These are phyloP conservation scores for Calocybe gambosa DNA, from an alignment of 1,284 basidiomycete genomes.

Conservation along the genomic window DNA sequence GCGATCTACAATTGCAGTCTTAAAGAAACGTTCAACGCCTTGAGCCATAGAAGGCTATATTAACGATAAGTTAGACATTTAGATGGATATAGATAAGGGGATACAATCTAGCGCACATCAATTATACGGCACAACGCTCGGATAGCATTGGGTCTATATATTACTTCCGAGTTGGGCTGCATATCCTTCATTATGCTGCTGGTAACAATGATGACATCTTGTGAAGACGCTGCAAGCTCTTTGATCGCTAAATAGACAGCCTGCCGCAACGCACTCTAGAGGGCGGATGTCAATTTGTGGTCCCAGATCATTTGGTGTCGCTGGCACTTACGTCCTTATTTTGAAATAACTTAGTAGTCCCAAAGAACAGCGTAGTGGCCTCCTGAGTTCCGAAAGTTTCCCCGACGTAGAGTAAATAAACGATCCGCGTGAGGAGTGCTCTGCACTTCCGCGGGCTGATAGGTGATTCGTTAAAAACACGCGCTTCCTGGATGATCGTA, in stretches of 20 bases:
- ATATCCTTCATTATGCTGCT: constrained; percentile 99
- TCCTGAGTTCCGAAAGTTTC: constrained; percentile 95
- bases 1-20: constrained; percentile 97
- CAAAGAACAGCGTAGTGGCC: constrained; percentile 97
- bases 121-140: constrained; percentile 95
- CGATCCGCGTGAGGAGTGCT: constrained; percentile 92
- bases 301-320: neutral
- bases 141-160: constrained; percentile 97
- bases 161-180: constrained; percentile 98
- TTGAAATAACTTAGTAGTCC: constrained; percentile 98
- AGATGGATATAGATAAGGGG: constrained; percentile 10
- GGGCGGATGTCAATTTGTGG: neutral
- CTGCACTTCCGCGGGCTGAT: constrained; percentile 97
- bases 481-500: constrained; percentile 95
- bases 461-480: constrained; percentile 98
- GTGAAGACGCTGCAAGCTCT: constrained; percentile 92
- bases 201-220: constrained; percentile 99
- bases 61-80: constrained; percentile 1
- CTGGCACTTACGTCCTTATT: constrained; percentile 88
- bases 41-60: constrained; percentile 91
- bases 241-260: constrained; percentile 99
- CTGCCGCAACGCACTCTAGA: constrained; percentile 88
- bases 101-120: constrained; percentile 62
- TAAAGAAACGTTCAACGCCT: constrained; percentile 98
- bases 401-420: constrained; percentile 94